Evolutionary conservation across 2,329 filamentous ascomycete species (phyloP), one percentile per base, ranked within the genome.

Genomic region (Trichoderma harzianum): DNA sequence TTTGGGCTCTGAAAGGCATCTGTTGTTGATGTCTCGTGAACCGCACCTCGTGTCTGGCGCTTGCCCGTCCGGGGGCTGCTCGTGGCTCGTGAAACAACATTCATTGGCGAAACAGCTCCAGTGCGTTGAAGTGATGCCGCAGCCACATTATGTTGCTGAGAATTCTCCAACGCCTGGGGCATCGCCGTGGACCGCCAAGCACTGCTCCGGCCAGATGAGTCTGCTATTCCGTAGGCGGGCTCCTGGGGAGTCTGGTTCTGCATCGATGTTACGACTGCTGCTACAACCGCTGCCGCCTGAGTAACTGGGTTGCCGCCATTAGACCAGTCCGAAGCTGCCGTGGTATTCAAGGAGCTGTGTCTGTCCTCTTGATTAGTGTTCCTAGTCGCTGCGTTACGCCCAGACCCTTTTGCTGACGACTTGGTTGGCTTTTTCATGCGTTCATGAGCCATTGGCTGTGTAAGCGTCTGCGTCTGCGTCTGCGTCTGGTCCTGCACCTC

Each of bases 51-150:
- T 6, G 73, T 78, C 68, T 81, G 79, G 1, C 77, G 72, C 55
- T 79, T 78, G n/a, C 78, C 77, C 58, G 82, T 80, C 66, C 79
- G 76, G 14, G 83, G 83, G 71, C 78, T 78, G 12, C 47, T 53
- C 11, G 47, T 12, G 47, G 78, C 75, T 28, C 77, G 76, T 66
- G 79, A 72, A 72, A 43, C 74, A 58, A 69, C 74, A 68, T 39
- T 76, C 73, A 72, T 80, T 78, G 34, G 79, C 78, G 81, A 82
- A 34, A 75, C 76, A 2, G n/a, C n/a, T n/a, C n/a, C n/a, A n/a
- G 77, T 76, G 0, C 79, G 72, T 55, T 78, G 74, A 77, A 81
- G 74, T 74, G 79, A 39, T 10, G 69, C 69, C 10, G 64, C 32
- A 21, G 57, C 47, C 51, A 68, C 58, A 7, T 21, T 24, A 16